Evolutionary conservation across 2,329 filamentous ascomycete genomes (phyloP).

Genomic region (Penicillium sp.): DNA sequence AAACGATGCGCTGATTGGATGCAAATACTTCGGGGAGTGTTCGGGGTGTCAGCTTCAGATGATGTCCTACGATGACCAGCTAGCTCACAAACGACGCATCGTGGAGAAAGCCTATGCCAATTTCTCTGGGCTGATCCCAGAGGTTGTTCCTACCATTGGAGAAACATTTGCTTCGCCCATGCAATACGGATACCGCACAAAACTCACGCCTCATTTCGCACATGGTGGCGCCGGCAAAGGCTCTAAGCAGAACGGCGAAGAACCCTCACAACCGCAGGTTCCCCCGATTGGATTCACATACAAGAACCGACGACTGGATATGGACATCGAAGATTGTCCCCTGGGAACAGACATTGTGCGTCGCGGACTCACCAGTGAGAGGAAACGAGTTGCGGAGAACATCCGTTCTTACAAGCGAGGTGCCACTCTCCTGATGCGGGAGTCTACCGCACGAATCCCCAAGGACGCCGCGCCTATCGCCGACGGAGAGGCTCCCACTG

Average conservation of each 20-base stretch:
- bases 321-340: constrained; percentile 97
- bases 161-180: constrained; percentile 89
- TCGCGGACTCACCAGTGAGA: constrained; percentile 72
- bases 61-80: constrained; percentile 82
- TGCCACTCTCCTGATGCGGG: constrained; percentile 83
- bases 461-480: constrained; percentile 20
- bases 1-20: constrained; percentile 72
- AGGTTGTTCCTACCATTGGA: constrained; percentile 69
- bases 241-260: constrained; percentile 47
- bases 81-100: constrained; percentile 77
- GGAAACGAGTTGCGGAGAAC: constrained; percentile 69
- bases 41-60: constrained; percentile 97
- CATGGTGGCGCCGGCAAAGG: constrained; percentile 55
- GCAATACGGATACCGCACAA: constrained; percentile 92
- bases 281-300: constrained; percentile 87
- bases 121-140: constrained; percentile 78
- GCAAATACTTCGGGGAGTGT: constrained; percentile 83
- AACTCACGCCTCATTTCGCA: constrained; percentile 95
- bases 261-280: constrained; percentile 53
- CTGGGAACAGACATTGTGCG: constrained; percentile 86
- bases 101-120: constrained; percentile 89
- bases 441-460: constrained; percentile 67
- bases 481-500: constrained; percentile 18
- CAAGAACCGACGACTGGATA: constrained; percentile 73
- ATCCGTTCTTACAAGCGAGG: constrained; percentile 72